phyloP scores from a whole-genome alignment of 2,329 filamentous ascomycete species.

The Emydomyces testavorans region DNA sequence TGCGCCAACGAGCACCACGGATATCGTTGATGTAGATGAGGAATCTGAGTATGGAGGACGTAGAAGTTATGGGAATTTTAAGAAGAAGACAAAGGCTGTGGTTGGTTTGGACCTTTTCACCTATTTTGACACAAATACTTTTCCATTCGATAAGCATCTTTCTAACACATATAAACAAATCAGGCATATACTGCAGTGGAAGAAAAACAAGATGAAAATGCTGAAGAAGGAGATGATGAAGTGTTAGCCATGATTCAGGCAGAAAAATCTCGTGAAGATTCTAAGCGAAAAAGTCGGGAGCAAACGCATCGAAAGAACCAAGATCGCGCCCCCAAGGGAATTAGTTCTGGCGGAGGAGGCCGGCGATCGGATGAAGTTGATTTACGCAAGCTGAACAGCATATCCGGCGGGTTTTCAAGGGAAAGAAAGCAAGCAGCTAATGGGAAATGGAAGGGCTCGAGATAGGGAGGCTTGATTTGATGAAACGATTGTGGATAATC shows the following conservation, averaged over 20 bases:
- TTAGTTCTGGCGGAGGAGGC: slow-evolving; percentile 3
- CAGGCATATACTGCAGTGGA: not conserved
- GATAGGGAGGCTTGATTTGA: not conserved
- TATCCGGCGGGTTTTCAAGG: slow-evolving; percentile 6
- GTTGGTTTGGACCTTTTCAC: not conserved
- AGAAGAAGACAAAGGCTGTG: slow-evolving; percentile 23
- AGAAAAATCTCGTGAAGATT: not conserved
- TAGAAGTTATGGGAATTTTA: slow-evolving; percentile 31
- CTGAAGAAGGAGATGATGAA: not conserved
- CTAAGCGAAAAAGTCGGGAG: not conserved
- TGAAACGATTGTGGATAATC: not conserved
- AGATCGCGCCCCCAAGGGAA: slow-evolving; percentile 3
- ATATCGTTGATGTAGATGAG: slow-evolving; percentile 19
- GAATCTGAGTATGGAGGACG: slow-evolving; percentile 25
- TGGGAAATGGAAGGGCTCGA: slow-evolving; percentile 14
- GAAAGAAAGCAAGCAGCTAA: slow-evolving; percentile 9
- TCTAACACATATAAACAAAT: not conserved
- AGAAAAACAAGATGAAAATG: not conserved
- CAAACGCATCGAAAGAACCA: not conserved
- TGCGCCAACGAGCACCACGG: not conserved
- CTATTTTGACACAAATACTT: not conserved
- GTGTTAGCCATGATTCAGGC: not conserved
- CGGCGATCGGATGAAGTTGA: not conserved
- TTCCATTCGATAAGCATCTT: too few species aligned
- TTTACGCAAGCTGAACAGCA: slow-evolving; percentile 7